Conservation (phyloP, 345 rosid species). For the Eucalyptus curtisii region DNA sequence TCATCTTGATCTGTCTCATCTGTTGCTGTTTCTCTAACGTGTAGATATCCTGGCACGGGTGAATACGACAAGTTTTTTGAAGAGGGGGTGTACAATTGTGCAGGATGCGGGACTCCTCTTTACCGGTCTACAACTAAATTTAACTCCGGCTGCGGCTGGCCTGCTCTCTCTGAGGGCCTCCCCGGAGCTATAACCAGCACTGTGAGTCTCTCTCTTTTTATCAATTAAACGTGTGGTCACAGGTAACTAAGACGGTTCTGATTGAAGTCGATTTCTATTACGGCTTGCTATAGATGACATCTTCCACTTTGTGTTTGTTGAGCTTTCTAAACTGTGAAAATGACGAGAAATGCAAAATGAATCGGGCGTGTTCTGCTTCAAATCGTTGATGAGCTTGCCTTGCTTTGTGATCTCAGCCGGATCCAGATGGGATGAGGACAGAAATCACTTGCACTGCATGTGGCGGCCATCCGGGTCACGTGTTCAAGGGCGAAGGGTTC, state of each 20-base stretch:
- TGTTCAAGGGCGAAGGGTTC: too few species aligned
- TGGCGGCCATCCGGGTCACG: too few species aligned
- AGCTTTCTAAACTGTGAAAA: neutral
- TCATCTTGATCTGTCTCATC: neutral
- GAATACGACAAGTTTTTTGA: slow-evolving; percentile 57
- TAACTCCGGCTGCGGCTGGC: slow-evolving; percentile 88
- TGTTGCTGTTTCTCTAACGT: neutral
- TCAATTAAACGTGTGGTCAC: neutral
- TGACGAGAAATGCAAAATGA: neutral
- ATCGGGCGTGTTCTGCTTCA: neutral
- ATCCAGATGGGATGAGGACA: too few species aligned
- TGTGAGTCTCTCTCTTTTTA: slow-evolving; percentile 15
- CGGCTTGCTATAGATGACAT: neutral
- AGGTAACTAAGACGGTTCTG: neutral
- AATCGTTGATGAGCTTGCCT: too few species aligned
- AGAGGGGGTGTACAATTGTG: slow-evolving; percentile 70
- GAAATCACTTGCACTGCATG: too few species aligned
- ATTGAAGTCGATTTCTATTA: neutral
- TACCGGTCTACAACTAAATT: slow-evolving; percentile 76
- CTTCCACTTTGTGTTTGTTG: neutral
- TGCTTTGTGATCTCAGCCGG: too few species aligned
- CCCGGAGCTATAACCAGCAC: slow-evolving; percentile 69
- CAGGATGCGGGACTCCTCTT: slow-evolving; percentile 86
- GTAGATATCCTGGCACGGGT: slow-evolving; percentile 80
- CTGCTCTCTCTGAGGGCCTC: slow-evolving; percentile 84